phyloP scores from a whole-genome alignment of 2,329 filamentous ascomycete genomes.

The Beauveria rudraprayagi region DNA sequence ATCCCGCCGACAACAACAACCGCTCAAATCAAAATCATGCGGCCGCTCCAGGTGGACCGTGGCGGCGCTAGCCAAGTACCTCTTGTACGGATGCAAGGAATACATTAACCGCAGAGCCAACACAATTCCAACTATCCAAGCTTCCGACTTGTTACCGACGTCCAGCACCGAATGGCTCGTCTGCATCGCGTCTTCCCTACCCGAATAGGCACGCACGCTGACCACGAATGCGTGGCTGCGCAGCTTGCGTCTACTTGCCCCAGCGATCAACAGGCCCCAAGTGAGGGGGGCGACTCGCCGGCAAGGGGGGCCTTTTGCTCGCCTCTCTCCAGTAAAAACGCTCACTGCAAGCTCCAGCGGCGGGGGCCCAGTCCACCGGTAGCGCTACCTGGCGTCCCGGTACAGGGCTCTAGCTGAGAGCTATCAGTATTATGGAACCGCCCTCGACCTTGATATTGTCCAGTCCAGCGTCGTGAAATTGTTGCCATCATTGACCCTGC shows the following conservation, averaged over 20 bases:
- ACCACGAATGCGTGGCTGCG: background rate
- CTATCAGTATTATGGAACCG: background rate
- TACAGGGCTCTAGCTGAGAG: background rate
- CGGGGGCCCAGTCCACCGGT: background rate
- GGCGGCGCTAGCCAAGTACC: background rate
- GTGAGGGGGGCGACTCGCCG: background rate
- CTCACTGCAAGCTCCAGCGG: background rate
- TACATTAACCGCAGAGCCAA: background rate
- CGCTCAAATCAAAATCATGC: background rate
- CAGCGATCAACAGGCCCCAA: background rate
- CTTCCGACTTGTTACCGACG: background rate
- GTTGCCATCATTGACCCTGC: background rate
- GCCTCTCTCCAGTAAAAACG: background rate
- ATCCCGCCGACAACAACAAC: background rate
- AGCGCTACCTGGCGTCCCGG: background rate
- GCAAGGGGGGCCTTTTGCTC: background rate
- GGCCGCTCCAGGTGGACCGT: background rate
- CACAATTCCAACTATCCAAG: background rate
- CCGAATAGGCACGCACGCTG: background rate
- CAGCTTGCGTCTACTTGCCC: background rate
- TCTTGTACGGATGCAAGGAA: background rate
- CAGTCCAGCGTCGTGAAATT: no score
- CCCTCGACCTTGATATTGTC: no score
- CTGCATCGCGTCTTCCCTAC: background rate
- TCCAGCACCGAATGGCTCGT: background rate